Conservation (phyloP, 768 basidiomycete genomes). For the Suillus sp. region DNA sequence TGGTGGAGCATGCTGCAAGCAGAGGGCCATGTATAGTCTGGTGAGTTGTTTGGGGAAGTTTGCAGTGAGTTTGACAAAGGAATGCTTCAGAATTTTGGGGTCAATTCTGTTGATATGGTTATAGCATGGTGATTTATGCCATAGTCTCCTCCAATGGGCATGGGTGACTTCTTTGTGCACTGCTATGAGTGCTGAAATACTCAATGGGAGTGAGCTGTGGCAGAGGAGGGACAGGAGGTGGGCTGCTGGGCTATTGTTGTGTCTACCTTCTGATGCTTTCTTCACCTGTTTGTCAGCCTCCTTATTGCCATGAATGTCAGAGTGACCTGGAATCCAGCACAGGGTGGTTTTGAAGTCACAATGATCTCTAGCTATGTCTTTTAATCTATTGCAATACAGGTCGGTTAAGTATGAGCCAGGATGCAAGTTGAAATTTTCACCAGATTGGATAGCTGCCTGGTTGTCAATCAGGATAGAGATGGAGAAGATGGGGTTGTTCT, state of each 20-base stretch:
- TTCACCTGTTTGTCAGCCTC: constrained; percentile 6
- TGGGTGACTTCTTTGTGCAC: background rate
- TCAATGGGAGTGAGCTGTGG: background rate
- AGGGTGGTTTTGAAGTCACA: background rate
- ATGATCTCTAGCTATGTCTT: background rate
- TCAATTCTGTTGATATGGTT: background rate
- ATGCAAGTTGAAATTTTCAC: background rate
- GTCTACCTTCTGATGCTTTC: background rate
- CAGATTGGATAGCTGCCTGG: constrained; percentile 15
- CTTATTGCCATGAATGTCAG: background rate
- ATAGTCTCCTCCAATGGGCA: background rate
- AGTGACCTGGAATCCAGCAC: constrained; percentile 9
- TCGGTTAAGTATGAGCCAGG: constrained; percentile 7
- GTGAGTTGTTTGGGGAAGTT: constrained; percentile 17
- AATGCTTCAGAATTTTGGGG: background rate
- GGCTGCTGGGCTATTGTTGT: background rate
- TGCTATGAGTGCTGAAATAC: constrained; percentile 2
- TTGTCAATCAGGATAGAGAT: too few relatives aligned
- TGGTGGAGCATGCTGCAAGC: constrained; percentile 33
- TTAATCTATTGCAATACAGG: background rate
- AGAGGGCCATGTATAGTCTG: constrained; percentile 34
- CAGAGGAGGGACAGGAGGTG: background rate
- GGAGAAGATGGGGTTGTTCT: too few relatives aligned
- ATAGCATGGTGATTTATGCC: constrained; percentile 8
- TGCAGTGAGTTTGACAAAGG: constrained; percentile 10